Evolutionary conservation across 1,284 basidiomycete genomes (phyloP).

Genomic region (Cystobasidium sp.): DNA sequence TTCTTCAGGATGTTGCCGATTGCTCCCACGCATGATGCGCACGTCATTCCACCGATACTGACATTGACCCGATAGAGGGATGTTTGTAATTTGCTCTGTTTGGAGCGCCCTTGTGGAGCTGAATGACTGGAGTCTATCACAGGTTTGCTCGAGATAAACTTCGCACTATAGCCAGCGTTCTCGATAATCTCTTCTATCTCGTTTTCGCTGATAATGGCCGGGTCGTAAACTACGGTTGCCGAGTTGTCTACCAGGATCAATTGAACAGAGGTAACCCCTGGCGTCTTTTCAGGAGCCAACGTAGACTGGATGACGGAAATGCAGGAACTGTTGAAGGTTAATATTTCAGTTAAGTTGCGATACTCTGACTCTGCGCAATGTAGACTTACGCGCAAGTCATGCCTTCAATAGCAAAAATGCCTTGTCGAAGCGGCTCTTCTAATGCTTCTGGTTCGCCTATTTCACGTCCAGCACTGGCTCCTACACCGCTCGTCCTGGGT

Average conservation of each 20-base stretch:
- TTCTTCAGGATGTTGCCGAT: conserved; percentile 52
- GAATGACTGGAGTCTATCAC: too few relatives aligned
- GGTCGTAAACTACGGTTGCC: conserved; percentile 61
- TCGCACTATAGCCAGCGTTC: conserved; percentile 67
- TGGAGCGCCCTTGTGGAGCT: too few relatives aligned
- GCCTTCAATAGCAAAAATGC: conserved; percentile 62
- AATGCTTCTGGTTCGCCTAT: too few relatives aligned
- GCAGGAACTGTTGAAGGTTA: too few relatives aligned
- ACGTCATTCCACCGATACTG: conserved; percentile 48
- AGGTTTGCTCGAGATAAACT: too few relatives aligned
- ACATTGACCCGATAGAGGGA: conserved; percentile 49
- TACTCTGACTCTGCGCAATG: too few relatives aligned
- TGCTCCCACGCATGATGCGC: conserved; percentile 53
- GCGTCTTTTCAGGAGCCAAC: conserved; percentile 59
- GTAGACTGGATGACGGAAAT: conserved; percentile 11
- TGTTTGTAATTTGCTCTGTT: too few relatives aligned
- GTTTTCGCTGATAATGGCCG: conserved; percentile 56
- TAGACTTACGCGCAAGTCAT: conserved; percentile 63
- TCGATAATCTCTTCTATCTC: conserved; percentile 62
- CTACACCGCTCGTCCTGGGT: neutral
- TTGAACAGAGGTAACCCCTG: conserved; percentile 61
- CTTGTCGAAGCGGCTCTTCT: too few relatives aligned
- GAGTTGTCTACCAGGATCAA: conserved; percentile 64
- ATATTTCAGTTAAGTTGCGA: too few relatives aligned
- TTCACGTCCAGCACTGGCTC: too few relatives aligned